Evolutionary conservation across 495 filamentous ascomycete species (phyloP).

Genomic region (Lophiostoma macrostomum): DNA sequence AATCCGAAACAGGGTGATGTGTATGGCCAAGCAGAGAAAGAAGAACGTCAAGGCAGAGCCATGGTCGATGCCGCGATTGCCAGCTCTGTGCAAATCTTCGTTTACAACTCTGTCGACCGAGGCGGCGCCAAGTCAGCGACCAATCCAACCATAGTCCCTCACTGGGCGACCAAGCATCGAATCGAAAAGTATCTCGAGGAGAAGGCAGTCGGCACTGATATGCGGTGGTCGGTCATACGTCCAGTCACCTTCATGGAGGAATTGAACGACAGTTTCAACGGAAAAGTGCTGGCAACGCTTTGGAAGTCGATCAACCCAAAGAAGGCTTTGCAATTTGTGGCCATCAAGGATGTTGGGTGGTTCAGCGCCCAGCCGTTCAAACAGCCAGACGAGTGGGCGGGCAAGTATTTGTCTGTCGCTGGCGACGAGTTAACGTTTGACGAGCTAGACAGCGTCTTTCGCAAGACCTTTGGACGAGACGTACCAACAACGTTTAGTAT

Average conservation of each 20-base stretch:
- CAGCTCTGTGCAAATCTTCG: constrained; percentile 58
- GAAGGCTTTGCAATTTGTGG: constrained; percentile 57
- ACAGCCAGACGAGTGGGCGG: constrained; percentile 46
- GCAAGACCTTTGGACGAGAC: constrained; percentile 46
- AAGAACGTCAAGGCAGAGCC: constrained; percentile 60
- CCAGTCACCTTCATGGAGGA: constrained; percentile 68
- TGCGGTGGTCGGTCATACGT: constrained; percentile 47
- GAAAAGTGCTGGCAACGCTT: constrained; percentile 56
- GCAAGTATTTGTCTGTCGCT: constrained; percentile 51
- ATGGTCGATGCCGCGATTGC: constrained; percentile 59
- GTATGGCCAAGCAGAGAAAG: too few species aligned
- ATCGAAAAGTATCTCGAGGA: constrained; percentile 60
- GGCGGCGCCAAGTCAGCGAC: constrained; percentile 53
- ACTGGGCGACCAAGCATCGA: constrained; percentile 62
- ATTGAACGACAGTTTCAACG: constrained; percentile 53
- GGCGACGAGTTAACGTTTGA: constrained; percentile 56
- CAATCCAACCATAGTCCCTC: constrained; percentile 59
- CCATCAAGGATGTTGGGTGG: constrained; percentile 59
- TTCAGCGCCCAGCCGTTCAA: constrained; percentile 62
- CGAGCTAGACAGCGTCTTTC: constrained; percentile 51
- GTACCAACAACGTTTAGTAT: constrained; percentile 44
- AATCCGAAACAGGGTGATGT: too few species aligned
- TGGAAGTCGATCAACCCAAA: constrained; percentile 47
- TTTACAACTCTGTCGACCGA: constrained; percentile 68
- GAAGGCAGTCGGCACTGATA: constrained; percentile 38